Conservation (phyloP, 257 asterid genomes). For the Nicotiana attenuata region DNA sequence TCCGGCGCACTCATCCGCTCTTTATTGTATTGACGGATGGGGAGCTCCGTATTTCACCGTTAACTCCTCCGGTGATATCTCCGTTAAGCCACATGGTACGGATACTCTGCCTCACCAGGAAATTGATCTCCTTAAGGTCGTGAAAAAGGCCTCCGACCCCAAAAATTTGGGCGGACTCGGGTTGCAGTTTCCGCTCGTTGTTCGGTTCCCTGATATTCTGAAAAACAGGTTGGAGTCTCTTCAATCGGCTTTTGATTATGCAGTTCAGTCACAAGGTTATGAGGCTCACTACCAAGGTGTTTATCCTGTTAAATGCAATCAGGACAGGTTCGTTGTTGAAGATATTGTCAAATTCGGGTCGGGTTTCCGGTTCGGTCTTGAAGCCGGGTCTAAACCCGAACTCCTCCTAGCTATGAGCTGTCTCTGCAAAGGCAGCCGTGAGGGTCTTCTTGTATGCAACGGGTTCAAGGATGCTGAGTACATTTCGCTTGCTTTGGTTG, state of each 20-base stretch:
- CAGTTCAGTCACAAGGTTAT: constrained; percentile 62
- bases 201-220: constrained; percentile 81
- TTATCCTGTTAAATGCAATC: constrained; percentile 94
- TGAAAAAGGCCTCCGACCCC: constrained; percentile 73
- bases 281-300: constrained; percentile 87
- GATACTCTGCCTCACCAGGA: constrained; percentile 74
- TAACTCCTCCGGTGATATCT: constrained; percentile 64
- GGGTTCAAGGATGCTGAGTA: constrained; percentile 94
- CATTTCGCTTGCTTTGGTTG: constrained; percentile 74
- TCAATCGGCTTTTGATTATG: constrained; percentile 59
- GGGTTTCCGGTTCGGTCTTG: constrained; percentile 73
- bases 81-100: constrained; percentile 60
- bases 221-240: constrained; percentile 69
- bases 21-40: constrained; percentile 83
- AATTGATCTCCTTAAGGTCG: constrained; percentile 85
- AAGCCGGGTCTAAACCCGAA: constrained; percentile 97
- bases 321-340: constrained; percentile 79
- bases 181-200: constrained; percentile 67
- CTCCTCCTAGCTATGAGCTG: constrained; percentile 91
- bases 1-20: constrained; percentile 52
- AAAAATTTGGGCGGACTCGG: constrained; percentile 72
- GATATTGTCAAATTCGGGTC: constrained; percentile 89
- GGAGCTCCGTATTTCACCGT: constrained; percentile 91
- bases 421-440: constrained; percentile 71
- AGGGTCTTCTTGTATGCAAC: constrained; percentile 75